Evolutionary conservation across 371 early-diverging fungal species (phyloP), one percentile per base, ranked within the genome.

Genomic region (Fennellomyces sp.): DNA sequence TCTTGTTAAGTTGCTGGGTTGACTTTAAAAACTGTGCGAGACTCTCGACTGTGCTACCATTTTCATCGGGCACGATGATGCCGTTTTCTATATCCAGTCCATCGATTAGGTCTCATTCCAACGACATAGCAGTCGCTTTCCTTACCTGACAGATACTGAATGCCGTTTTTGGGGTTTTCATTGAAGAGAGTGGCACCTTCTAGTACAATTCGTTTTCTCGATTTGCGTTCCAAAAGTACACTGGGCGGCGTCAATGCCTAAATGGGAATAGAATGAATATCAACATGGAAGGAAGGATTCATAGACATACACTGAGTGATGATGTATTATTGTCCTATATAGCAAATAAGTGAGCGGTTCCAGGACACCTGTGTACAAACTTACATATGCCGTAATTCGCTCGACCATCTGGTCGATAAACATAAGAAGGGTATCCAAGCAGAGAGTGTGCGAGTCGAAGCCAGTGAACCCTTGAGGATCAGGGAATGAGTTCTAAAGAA

Each of bases 181-280:
- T 96, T 96, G 70, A 97, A 97, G 41, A 85, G 73, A 19, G 81
- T 74, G 1, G 94, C 90, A 2, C 94, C 95, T 58, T 88, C 82
- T 50, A 86, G 70, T 65, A 97, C 75, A 3, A 92, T 64, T 26
- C 87, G 81, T 71, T 95, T 95, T 62, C 82, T 60, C 66, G 76
- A 64, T 38, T 79, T 80, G 12, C 69, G 58, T 33, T 69, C 69
- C 23, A 72, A 15, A 30, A 81, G 59, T 12, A 76, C 75, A 21
- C 70, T 56, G 2, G 75, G 61, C 8, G 69, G 56, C 21, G 64
- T 67, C 29, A 70, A 53, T 41, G 57, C 64, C 79, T 78, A 64
- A 5, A 21, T 36, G 13, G 5, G 23, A 13, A 28, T 35, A n/a
- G 31, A n/a, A n/a, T n/a, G n/a, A n/a, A n/a, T n/a, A n/a, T n/a